A percentile compares a stretch with the other conserved stretches of the same genome.
These are phyloP conservation scores for Stemphylium vesicarium DNA, from an alignment of 2,329 filamentous ascomycete genomes.

Conservation along the genomic window DNA sequence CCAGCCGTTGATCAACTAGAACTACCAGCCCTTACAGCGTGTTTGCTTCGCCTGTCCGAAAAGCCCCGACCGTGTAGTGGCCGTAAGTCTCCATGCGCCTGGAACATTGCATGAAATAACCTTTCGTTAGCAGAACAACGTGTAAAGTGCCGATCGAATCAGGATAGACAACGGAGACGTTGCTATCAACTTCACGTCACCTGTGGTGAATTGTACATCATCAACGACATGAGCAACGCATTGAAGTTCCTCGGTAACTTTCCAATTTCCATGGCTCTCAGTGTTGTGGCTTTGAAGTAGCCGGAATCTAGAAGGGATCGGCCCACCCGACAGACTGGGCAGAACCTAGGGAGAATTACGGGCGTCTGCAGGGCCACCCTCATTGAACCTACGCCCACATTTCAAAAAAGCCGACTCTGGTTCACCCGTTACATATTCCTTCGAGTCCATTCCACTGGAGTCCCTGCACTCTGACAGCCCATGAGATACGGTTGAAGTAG, in stretches of 20 bases:
- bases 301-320: not conserved
- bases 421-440: no score
- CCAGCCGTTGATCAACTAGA: no score
- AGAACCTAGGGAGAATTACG: not conserved
- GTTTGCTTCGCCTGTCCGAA: no score
- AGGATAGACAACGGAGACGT: not conserved
- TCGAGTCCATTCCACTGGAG: no score
- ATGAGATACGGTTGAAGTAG: no score
- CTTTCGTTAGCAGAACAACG: no score
- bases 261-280: not conserved
- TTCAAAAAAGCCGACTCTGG: not conserved
- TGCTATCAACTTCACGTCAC: not conserved
- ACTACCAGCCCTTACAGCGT: no score
- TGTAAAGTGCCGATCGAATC: not conserved
- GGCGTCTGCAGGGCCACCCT: not conserved
- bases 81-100: no score
- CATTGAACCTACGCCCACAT: not conserved
- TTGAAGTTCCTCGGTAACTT: constrained; percentile 5
- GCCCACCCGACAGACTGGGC: not conserved
- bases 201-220: not conserved
- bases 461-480: no score
- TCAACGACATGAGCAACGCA: not conserved
- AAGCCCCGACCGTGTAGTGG: no score
- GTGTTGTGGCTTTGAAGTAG: not conserved
- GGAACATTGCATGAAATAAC: no score